Conservation (phyloP, 805 yeast genomes). For the Wickerhamiella dianesei region DNA sequence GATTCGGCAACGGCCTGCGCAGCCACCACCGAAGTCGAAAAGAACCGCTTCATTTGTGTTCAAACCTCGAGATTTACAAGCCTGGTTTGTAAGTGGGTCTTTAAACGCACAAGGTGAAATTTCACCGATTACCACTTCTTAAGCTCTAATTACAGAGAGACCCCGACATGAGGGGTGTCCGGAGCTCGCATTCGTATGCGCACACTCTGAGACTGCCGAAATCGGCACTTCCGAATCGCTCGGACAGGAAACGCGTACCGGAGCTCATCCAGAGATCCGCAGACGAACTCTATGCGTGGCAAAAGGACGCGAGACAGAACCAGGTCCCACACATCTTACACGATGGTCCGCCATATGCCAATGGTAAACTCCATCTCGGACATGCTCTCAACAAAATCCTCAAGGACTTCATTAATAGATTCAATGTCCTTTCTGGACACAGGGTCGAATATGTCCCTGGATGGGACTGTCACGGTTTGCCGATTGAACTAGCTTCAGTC, state of each 20-base stretch:
- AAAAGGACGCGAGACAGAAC: constrained; percentile 24
- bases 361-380: constrained; percentile 83
- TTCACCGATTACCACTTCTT: too few species aligned
- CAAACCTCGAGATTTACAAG: too few species aligned
- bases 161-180: not conserved
- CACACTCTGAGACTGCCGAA: constrained; percentile 50
- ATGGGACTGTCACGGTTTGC: constrained; percentile 98
- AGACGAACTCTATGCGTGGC: constrained; percentile 53
- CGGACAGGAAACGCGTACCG: constrained; percentile 32
- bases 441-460: constrained; percentile 73
- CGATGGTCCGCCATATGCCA: constrained; percentile 98
- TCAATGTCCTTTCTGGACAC: constrained; percentile 47
- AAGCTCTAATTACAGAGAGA: not conserved
- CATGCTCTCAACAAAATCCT: constrained; percentile 83
- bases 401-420: constrained; percentile 74
- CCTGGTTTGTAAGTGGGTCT: too few species aligned
- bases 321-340: constrained; percentile 47
- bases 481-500: constrained; percentile 81
- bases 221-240: constrained; percentile 53
- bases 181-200: constrained; percentile 28
- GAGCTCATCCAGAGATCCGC: constrained; percentile 41
- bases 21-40: not conserved
- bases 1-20: not conserved
- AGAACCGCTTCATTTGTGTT: not conserved
- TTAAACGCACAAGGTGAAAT: not conserved